Percentiles rank a stretch among this genome's conserved stretches.
phyloP scores from a whole-genome alignment of 345 rosid genomes.

The Draba incana region DNA sequence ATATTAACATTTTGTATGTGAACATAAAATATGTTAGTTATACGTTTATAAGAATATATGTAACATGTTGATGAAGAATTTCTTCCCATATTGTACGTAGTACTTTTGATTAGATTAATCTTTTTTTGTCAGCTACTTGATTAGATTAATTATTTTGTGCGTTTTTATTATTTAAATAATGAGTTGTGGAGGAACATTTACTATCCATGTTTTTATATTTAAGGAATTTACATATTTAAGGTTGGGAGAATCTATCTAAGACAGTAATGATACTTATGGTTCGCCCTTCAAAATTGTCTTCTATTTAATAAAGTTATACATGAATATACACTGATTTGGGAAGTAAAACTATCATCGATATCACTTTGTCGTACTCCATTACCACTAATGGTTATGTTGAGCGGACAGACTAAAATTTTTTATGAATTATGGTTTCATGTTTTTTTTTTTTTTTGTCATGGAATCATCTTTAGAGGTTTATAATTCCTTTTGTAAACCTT shows the following conservation, averaged over 20 bases:
- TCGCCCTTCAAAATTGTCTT: conserved; percentile 5
- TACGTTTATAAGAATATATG: neutral
- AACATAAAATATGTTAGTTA: neutral
- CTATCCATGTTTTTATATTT: neutral
- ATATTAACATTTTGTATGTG: neutral
- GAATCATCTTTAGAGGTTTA: too few species aligned
- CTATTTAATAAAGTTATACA: neutral
- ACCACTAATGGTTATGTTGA: too few species aligned
- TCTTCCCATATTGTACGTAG: neutral
- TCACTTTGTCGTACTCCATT: too few species aligned
- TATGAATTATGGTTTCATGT: too few species aligned
- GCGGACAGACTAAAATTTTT: too few species aligned
- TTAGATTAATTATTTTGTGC: neutral
- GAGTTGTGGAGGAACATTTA: neutral
- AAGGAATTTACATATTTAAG: conserved; percentile 7
- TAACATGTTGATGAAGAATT: conserved; percentile 9
- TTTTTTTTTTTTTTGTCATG: too few species aligned
- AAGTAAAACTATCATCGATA: too few species aligned
- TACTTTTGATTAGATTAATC: neutral
- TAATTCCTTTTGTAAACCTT: too few species aligned
- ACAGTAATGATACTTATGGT: neutral
- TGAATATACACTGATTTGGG: too few species aligned
- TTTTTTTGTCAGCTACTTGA: neutral
- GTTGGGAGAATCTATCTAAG: conserved; percentile 14
- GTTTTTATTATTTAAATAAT: neutral